Base-by-base conservation (phyloP, 129 eudicot genomes). In the Smallanthus sonchifolius region DNA sequence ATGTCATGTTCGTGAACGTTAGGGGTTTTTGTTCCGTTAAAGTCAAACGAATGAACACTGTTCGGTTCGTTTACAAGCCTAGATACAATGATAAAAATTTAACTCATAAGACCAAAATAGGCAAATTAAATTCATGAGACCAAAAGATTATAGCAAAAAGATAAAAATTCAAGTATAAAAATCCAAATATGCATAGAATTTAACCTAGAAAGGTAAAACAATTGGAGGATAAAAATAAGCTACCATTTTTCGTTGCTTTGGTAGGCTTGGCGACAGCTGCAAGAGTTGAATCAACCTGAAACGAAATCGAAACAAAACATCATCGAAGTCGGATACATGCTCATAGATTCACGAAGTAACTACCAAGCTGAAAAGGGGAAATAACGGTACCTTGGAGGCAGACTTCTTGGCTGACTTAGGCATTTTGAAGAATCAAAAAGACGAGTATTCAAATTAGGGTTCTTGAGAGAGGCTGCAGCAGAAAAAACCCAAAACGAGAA, bases 321-420 rank as follows among this genome's bases (percentile, higher is more conserved):
- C 36, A 75, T 59, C 15, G 54, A 15, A 7, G 11, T 54, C 30
- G 13, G 10, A 81, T 14, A 61, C 35, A 13, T 2, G 54, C 40
- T 17, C 6, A 43, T n/a, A 17, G 4, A 34, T 35, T 30, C 4
- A 56, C 2, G 6, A 8, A 28, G 42, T 38, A 8, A 37, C 4
- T 7, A 69, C 17, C 47, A 19, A 51, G 28, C 7, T 65, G 35
- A 20, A 57, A 30, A 14, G 8, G 38, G 20, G 42, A 56, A 14
- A 2, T 40, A 73, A 69, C 6, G 49, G 40, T 70, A 87, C 92
- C 75, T 84, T 87, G 77, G 85, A 10, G 78, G 83, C 72, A 49
- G 92, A 84, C 73, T 87, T 87, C 87, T 84, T 87, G 68, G 83
- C 35, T 28, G 91, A 84, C 76, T 82, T 87, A 67, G 82, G 85